These are phyloP conservation scores for Metschnikowia drakensbergensis DNA, from an alignment of 805 yeast genomes.

Conservation along the genomic window DNA sequence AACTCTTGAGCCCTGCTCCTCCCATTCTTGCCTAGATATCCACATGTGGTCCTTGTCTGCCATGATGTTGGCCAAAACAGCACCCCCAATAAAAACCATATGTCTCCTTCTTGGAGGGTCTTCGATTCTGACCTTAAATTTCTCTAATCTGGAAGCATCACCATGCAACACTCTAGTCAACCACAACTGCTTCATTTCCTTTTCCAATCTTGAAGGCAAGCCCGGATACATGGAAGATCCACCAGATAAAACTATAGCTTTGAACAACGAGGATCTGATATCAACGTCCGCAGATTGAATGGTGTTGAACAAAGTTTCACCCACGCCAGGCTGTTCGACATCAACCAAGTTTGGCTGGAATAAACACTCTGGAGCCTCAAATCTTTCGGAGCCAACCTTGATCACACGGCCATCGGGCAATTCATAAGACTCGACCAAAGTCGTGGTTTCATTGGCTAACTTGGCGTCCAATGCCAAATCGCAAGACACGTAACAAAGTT, in stretches of 20 bases:
- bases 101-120: constrained; percentile 99
- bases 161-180: constrained; percentile 81
- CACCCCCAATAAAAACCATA: constrained; percentile 98
- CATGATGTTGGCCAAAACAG: constrained; percentile 96
- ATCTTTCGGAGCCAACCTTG: constrained; percentile 91
- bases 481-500: constrained; percentile 90
- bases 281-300: constrained; percentile 95
- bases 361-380: constrained; percentile 94
- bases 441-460: constrained; percentile 91
- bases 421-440: constrained; percentile 85
- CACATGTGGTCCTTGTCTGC: constrained; percentile 98
- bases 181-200: constrained; percentile 96
- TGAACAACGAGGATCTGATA: constrained; percentile 80
- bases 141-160: constrained; percentile 80
- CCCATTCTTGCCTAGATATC: constrained; percentile 96
- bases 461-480: constrained; percentile 87
- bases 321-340: constrained; percentile 95
- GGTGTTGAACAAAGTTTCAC: constrained; percentile 86
- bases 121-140: constrained; percentile 93
- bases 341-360: constrained; percentile 95
- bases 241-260: constrained; percentile 92
- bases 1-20: constrained; percentile 87
- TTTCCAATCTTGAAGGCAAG: constrained; percentile 89
- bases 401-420: constrained; percentile 95
- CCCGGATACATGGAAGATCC: constrained; percentile 99